A percentile compares a stretch with the other conserved stretches of the same genome.
phyloP scores from a whole-genome alignment of 768 basidiomycete genomes.

The Serendipita vermifera region DNA sequence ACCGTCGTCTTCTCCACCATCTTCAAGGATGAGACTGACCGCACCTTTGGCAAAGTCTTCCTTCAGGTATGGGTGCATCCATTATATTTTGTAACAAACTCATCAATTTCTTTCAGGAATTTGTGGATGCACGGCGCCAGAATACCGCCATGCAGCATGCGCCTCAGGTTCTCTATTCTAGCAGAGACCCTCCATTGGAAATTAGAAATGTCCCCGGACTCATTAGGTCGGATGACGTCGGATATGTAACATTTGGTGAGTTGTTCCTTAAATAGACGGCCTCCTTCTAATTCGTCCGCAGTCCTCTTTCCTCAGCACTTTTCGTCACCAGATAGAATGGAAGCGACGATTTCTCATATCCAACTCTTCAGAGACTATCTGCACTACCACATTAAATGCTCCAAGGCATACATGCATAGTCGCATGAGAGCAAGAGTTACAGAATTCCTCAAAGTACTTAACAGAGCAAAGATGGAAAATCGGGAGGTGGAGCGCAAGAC shows the following conservation, averaged over 20 bases:
- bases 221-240: constrained; percentile 72
- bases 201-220: constrained; percentile 78
- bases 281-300: constrained; percentile 15
- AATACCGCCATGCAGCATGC: constrained; percentile 83
- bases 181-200: constrained; percentile 91
- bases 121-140: constrained; percentile 92
- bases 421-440: constrained; percentile 87
- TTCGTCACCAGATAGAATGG: constrained; percentile 49
- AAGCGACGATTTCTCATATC: constrained; percentile 80
- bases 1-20: constrained; percentile 96
- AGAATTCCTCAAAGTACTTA: constrained; percentile 92
- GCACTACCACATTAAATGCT: constrained; percentile 99
- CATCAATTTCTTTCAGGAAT: constrained; percentile 50
- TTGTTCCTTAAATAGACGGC: constrained; percentile 1
- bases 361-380: constrained; percentile 96
- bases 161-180: constrained; percentile 91
- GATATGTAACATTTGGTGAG: constrained; percentile 82
- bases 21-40: constrained; percentile 94
- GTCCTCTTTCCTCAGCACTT: constrained; percentile 97
- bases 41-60: constrained; percentile 96
- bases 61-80: constrained; percentile 54
- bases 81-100: background rate
- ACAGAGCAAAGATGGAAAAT: constrained; percentile 88
- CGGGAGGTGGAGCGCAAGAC: constrained; percentile 79
- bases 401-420: constrained; percentile 98